These are phyloP conservation scores for Odonthalia washingtoniensis DNA, from an alignment of 31 red algal genomes.

Conservation along the genomic window DNA sequence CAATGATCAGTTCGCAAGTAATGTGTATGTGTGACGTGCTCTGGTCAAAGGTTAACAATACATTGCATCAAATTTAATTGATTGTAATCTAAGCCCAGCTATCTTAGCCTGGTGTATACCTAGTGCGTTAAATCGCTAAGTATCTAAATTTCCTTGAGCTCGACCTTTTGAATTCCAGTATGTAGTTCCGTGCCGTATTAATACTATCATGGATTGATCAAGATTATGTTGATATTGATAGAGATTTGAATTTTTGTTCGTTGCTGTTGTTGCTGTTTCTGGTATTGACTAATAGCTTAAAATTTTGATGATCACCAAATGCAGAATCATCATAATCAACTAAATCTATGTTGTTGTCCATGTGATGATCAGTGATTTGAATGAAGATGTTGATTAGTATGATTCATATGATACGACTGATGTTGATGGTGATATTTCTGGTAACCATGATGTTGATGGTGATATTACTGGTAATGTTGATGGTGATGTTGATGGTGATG, in stretches of 20 bases:
- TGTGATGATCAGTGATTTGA: slow-evolving; percentile 7
- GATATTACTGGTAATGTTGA: too few species aligned
- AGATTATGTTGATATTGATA: too few species aligned
- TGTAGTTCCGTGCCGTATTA: slow-evolving; percentile 82
- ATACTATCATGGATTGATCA: slow-evolving; percentile 41
- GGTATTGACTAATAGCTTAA: too few species aligned
- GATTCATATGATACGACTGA: background rate
- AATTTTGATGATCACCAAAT: too few species aligned
- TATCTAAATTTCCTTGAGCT: slow-evolving; percentile 72
- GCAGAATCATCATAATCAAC: too few species aligned
- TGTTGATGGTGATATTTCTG: too few species aligned
- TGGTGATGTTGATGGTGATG: too few species aligned
- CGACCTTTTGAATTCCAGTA: slow-evolving; percentile 77
- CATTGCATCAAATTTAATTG: slow-evolving; percentile 44
- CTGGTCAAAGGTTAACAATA: slow-evolving; percentile 61
- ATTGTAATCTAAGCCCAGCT: slow-evolving; percentile 37
- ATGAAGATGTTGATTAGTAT: background rate
- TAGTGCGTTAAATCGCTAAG: slow-evolving; percentile 56
- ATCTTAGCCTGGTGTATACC: slow-evolving; percentile 60
- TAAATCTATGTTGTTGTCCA: too few species aligned
- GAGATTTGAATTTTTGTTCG: too few species aligned
- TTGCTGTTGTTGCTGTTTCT: too few species aligned
- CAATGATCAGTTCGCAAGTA: slow-evolving; percentile 26
- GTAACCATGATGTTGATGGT: too few species aligned
- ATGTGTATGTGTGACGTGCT: slow-evolving; percentile 48